Percentiles rank a stretch among this genome's conserved stretches.
Conservation (phyloP, 345 rosid genomes). For the Sonneratia caseolaris region DNA sequence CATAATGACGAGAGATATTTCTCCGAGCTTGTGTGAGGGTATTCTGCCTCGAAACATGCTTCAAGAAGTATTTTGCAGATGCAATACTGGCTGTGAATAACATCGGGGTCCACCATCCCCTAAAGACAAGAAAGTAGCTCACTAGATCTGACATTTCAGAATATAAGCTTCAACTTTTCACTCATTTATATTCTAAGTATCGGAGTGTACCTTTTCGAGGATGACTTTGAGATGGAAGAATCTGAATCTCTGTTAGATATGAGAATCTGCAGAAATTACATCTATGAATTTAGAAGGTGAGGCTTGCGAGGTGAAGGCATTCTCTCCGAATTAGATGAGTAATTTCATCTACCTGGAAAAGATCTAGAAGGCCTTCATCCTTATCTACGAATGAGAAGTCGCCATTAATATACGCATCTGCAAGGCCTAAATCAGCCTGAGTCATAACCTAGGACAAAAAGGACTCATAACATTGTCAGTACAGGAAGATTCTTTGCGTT, state of each 20-base stretch:
- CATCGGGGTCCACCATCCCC: slow-evolving; percentile 99
- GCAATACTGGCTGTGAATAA: slow-evolving; percentile 61
- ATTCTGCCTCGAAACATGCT: slow-evolving; percentile 66
- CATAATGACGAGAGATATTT: slow-evolving; percentile 83
- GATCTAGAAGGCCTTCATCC: slow-evolving; percentile 64
- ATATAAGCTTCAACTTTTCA: background rate
- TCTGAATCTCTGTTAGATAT: slow-evolving; percentile 55
- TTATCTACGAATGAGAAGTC: slow-evolving; percentile 72
- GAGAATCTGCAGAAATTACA: slow-evolving; percentile 40
- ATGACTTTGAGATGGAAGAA: slow-evolving; percentile 29
- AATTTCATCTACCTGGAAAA: slow-evolving; percentile 48
- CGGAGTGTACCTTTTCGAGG: slow-evolving; percentile 46
- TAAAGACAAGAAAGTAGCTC: slow-evolving; percentile 7
- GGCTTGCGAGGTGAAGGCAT: background rate
- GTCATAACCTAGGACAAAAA: slow-evolving; percentile 56
- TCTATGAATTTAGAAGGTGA: background rate
- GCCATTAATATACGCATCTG: slow-evolving; percentile 76
- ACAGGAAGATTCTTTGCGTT: background rate
- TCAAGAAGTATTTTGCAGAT: slow-evolving; percentile 67
- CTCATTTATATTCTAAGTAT: background rate
- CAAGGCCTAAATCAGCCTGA: slow-evolving; percentile 87
- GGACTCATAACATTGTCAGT: background rate
- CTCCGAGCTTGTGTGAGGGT: slow-evolving; percentile 88
- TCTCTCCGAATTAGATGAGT: background rate
- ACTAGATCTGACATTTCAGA: background rate